Conservation (phyloP, 2,329 filamentous ascomycete genomes). For the Zymoseptoria crescenta region DNA sequence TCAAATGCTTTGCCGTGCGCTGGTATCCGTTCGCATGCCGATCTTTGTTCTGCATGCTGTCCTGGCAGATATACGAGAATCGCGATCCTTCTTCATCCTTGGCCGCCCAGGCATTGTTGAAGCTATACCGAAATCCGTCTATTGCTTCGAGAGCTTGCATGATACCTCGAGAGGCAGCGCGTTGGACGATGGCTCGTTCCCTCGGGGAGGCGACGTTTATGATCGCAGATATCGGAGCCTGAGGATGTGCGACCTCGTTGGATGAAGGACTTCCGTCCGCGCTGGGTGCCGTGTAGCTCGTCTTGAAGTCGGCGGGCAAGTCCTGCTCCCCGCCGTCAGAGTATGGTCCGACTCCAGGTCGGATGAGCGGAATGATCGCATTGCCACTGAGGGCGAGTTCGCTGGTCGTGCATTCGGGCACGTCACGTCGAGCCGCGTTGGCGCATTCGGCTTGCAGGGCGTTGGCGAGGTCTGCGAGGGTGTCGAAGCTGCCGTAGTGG, state of each 20-base stretch:
- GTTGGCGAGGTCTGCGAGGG: conserved; percentile 16
- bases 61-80: conserved; percentile 45
- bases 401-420: conserved; percentile 18
- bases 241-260: conserved; percentile 7
- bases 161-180: conserved; percentile 40
- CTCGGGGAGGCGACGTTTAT: conserved; percentile 29
- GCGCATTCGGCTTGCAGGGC: conserved; percentile 16
- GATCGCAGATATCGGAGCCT: conserved; percentile 17
- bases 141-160: conserved; percentile 37
- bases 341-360: conserved; percentile 25
- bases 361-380: conserved; percentile 19
- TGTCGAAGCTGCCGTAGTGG: conserved; percentile 13
- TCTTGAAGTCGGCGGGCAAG: conserved; percentile 24
- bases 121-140: conserved; percentile 43
- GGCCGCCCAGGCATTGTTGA: conserved; percentile 44
- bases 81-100: conserved; percentile 39
- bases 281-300: conserved; percentile 7
- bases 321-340: conserved; percentile 22
- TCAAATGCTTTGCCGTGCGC: conserved; percentile 22
- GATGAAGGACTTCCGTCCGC: conserved; percentile 5
- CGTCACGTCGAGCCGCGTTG: conserved; percentile 6
- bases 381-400: conserved; percentile 18
- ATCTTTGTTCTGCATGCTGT: conserved; percentile 45
- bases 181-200: conserved; percentile 38
- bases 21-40: conserved; percentile 37